A percentile compares a stretch with the other conserved stretches of the same genome.
phyloP scores from a whole-genome alignment of 2,329 filamentous ascomycete species.

The Calonectria pseudoturangicola region DNA sequence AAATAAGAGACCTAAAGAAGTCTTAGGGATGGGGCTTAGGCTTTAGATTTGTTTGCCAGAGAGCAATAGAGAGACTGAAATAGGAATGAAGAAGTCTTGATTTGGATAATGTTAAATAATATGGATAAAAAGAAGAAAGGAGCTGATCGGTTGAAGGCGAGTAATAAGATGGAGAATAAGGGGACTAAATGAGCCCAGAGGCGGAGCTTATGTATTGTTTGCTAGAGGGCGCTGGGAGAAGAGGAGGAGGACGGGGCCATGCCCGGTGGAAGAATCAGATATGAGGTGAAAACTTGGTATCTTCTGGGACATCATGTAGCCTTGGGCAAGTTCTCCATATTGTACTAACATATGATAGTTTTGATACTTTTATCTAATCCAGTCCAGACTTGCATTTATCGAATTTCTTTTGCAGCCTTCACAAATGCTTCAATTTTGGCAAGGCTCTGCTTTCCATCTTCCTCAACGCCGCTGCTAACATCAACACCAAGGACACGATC shows the following conservation, averaged over 20 bases:
- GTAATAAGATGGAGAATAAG: too few relatives aligned
- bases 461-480: slow-evolving; percentile 95
- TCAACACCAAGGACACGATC: slow-evolving; percentile 87
- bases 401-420: slow-evolving; percentile 79
- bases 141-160: too few relatives aligned
- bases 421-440: slow-evolving; percentile 89
- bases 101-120: too few relatives aligned
- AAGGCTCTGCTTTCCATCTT: slow-evolving; percentile 85
- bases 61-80: too few relatives aligned
- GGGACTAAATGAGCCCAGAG: too few relatives aligned
- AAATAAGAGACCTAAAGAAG: background rate
- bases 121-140: too few relatives aligned
- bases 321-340: too few relatives aligned
- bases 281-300: too few relatives aligned
- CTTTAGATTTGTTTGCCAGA: too few relatives aligned
- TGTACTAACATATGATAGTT: background rate
- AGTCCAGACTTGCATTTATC: slow-evolving; percentile 57
- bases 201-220: slow-evolving; percentile 5
- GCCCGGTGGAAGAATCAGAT: background rate
- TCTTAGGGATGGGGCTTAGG: slow-evolving; percentile 14
- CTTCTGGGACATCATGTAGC: background rate
- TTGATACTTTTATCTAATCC: slow-evolving; percentile 37
- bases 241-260: slow-evolving; percentile 34
- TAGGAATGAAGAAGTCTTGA: too few relatives aligned
- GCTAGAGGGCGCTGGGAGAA: slow-evolving; percentile 23